These are phyloP conservation scores for Pezicula radicicola DNA, from an alignment of 2,329 filamentous ascomycete genomes.

Conservation along the genomic window DNA sequence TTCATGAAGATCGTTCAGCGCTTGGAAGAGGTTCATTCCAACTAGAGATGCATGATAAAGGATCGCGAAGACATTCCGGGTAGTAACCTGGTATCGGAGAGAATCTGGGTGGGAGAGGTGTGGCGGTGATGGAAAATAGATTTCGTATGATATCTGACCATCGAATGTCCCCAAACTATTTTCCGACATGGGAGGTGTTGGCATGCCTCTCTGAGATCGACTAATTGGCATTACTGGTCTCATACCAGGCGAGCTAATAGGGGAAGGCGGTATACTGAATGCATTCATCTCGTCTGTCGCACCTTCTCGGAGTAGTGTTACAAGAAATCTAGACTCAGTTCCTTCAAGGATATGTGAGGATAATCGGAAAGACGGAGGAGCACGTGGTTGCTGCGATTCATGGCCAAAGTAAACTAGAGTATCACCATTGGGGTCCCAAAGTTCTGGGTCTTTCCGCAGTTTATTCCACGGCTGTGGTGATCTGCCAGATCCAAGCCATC, in stretches of 20 bases:
- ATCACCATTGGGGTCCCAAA: constrained; percentile 60
- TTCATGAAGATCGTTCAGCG: constrained; percentile 58
- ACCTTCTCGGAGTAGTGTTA: constrained; percentile 51
- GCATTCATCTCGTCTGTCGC: constrained; percentile 43
- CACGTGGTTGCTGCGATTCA: constrained; percentile 36
- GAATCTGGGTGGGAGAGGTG: constrained; percentile 45
- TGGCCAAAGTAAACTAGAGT: constrained; percentile 54
- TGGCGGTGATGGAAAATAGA: constrained; percentile 58
- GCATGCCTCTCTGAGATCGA: constrained; percentile 27
- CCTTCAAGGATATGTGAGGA: constrained; percentile 57
- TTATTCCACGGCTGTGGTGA: constrained; percentile 53
- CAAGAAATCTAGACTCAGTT: constrained; percentile 51
- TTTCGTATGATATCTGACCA: constrained; percentile 56
- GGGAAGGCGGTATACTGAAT: constrained; percentile 39
- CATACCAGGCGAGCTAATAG: constrained; percentile 28
- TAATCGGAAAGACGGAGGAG: constrained; percentile 52
- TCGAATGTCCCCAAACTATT: constrained; percentile 28
- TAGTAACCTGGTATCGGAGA: constrained; percentile 59
- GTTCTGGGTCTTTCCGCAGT: constrained; percentile 54
- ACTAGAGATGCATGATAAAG: constrained; percentile 63
- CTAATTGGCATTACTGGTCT: constrained; percentile 11
- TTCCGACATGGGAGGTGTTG: constrained; percentile 33
- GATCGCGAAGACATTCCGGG: constrained; percentile 66
- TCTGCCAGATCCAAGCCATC: constrained; percentile 49
- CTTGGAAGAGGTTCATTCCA: constrained; percentile 60